phyloP scores from a whole-genome alignment of 1,284 basidiomycete species.

The Ganoderma sinense region DNA sequence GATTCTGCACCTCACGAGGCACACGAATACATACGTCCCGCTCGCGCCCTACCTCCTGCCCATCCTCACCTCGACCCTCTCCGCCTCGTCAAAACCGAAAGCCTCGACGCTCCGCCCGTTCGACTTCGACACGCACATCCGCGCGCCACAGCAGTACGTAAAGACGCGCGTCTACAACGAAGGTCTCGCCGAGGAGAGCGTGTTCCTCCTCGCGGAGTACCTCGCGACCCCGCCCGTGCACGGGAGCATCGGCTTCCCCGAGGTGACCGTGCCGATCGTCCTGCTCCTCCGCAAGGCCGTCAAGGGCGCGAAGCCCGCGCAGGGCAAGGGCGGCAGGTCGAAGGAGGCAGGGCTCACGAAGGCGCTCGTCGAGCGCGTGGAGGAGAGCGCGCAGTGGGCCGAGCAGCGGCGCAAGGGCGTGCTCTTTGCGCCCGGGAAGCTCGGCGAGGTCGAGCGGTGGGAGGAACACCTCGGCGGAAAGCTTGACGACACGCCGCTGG shows the following conservation, averaged over 20 bases:
- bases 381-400: conserved; percentile 84
- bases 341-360: conserved; percentile 75
- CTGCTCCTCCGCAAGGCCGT: conserved; percentile 80
- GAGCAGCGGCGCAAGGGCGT: conserved; percentile 74
- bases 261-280: conserved; percentile 88
- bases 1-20: conserved; percentile 76
- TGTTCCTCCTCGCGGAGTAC: conserved; percentile 86
- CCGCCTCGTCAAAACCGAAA: conserved; percentile 79
- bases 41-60: conserved; percentile 89
- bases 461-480: conserved; percentile 57
- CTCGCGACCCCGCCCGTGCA: conserved; percentile 68
- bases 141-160: conserved; percentile 88
- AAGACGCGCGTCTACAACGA: conserved; percentile 91
- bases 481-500: conserved; percentile 79
- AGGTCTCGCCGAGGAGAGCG: conserved; percentile 83
- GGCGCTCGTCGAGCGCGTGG: conserved; percentile 82
- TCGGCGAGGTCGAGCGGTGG: conserved; percentile 79
- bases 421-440: conserved; percentile 75
- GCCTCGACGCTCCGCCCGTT: conserved; percentile 90
- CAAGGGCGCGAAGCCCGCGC: conserved; percentile 71
- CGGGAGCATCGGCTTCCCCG: conserved; percentile 92
- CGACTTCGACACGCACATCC: conserved; percentile 89
- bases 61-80: conserved; percentile 83
- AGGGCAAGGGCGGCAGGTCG: conserved; percentile 47
- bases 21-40: conserved; percentile 90